These are phyloP conservation scores for Phialemoniopsis sp. DNA, from an alignment of 2,329 filamentous ascomycete species.

Conservation along the genomic window DNA sequence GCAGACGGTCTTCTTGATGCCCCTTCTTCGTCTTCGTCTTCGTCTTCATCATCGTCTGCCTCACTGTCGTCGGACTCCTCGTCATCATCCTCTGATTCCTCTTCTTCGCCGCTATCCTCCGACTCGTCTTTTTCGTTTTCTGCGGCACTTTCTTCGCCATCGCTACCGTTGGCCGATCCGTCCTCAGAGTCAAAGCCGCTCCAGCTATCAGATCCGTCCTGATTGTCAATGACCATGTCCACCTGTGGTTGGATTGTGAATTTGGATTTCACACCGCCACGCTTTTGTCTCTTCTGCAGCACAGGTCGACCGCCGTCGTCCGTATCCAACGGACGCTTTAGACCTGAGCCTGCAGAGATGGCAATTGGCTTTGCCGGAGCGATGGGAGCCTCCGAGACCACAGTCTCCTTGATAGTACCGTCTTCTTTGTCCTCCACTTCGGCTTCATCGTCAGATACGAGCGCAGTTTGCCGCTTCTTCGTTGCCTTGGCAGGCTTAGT, in stretches of 20 bases:
- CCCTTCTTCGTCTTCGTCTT: constrained; percentile 20
- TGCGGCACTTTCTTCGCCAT: constrained; percentile 19
- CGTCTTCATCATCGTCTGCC: constrained; percentile 25
- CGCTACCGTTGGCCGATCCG: constrained; percentile 2
- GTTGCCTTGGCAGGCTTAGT: too few relatives aligned
- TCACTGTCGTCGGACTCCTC: constrained; percentile 23
- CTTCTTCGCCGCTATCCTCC: constrained; percentile 24
- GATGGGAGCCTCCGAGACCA: too few relatives aligned
- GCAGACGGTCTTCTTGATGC: constrained; percentile 47
- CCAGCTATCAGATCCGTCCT: constrained; percentile 50
- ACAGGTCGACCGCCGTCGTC: constrained; percentile 77
- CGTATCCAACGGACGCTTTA: constrained; percentile 82
- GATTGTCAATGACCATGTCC: constrained; percentile 18
- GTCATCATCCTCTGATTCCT: constrained; percentile 12
- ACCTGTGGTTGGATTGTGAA: constrained; percentile 27
- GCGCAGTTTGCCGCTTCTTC: too few relatives aligned
- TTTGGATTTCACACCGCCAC: constrained; percentile 57
- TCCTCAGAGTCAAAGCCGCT: constrained; percentile 55
- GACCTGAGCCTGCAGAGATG: constrained; percentile 60
- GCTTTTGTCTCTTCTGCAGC: constrained; percentile 76
- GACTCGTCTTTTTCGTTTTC: constrained; percentile 16
- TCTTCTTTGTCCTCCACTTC: too few relatives aligned
- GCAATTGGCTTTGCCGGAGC: background rate
- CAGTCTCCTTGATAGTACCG: too few relatives aligned
- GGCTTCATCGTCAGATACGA: too few relatives aligned